Base-by-base conservation (phyloP, 805 yeast genomes). In the Saturnispora bothae region DNA sequence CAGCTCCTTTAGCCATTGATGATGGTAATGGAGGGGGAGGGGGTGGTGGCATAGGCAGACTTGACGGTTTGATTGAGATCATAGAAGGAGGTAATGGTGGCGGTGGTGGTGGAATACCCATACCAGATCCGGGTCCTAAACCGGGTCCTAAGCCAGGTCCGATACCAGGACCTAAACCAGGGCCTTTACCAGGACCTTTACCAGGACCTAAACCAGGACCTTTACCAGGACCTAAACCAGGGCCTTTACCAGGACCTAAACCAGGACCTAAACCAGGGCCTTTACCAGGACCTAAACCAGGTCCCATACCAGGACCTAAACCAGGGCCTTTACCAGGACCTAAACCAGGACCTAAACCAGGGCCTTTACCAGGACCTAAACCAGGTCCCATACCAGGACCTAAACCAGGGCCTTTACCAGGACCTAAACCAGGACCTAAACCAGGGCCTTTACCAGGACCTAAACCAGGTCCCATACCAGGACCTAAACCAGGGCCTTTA, bases 21-120 rank as follows among this genome's bases (percentile, higher is more conserved):
- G 56, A 54, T 26, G 60, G 58, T 6, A 53, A 54, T 10, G 52
- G 49, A 5, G 59, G 53, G 5, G 61, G 57, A 15, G 58, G 55
- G 5, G 57, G 52, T 4, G 54, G 44, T 14, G 40, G 40, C 17
- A 31, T 3, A 49, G 56, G 28, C 40, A 39, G 9, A 26, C 38
- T 31, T 5, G 45, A 43, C n/a, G n/a, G n/a, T n/a, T n/a, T n/a
- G n/a, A n/a, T n/a, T n/a, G n/a, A 7, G 31, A 28, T 12, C 18
- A 9, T 7, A 9, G 33, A 30, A 17, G 39, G 43, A 3, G 42
- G 44, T 21, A 48, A 41, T 8, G 54, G 58, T 12, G 48, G 48
- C 3, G 48, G 46, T 16, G 56, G 52, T 2, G 44, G 47, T 8
- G 47, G 44, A 31, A 28, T 12, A 21, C 42, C 43, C 15, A 4